Conservation (phyloP, 2,329 filamentous ascomycete species). For the Leptographium radiaticola region DNA sequence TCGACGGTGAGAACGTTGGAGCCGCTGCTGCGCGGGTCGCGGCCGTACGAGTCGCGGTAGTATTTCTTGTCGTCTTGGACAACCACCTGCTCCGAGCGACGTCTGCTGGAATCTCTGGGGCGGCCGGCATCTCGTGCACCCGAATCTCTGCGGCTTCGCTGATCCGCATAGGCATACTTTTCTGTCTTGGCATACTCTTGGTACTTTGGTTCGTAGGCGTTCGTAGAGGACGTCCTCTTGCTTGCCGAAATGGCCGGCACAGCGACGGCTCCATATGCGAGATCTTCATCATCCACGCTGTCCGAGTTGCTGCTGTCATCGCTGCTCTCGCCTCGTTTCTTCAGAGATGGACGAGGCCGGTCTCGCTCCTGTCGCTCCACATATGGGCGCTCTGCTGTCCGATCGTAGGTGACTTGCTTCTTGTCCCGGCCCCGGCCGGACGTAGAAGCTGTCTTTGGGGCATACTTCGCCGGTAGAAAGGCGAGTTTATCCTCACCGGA, state of each 20-base stretch:
- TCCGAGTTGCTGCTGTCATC: constrained; percentile 4
- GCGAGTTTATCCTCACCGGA: constrained; percentile 25
- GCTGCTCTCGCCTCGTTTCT: constrained; percentile 8
- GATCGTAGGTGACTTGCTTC: background rate
- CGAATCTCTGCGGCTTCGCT: constrained; percentile 13
- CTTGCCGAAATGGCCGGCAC: background rate
- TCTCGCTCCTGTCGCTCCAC: constrained; percentile 16
- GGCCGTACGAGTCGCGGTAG: constrained; percentile 17
- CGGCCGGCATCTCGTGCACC: background rate
- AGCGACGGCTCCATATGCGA: constrained; percentile 33
- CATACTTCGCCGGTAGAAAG: constrained; percentile 35
- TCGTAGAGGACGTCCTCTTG: background rate
- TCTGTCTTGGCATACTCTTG: constrained; percentile 26
- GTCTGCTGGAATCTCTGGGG: background rate
- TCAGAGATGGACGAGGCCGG: constrained; percentile 2
- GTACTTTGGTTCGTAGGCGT: constrained; percentile 20
- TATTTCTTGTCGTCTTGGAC: constrained; percentile 12
- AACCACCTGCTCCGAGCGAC: background rate
- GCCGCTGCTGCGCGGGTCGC: constrained; percentile 22
- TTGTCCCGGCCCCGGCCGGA: background rate
- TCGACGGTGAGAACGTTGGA: constrained; percentile 30
- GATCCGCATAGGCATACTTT: constrained; percentile 19
- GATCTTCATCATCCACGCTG: constrained; percentile 17
- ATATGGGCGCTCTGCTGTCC: constrained; percentile 11
- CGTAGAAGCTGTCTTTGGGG: constrained; percentile 14